Evolutionary conservation across 2,329 filamentous ascomycete genomes (phyloP).

Genomic region (Aureobasidium sp.): DNA sequence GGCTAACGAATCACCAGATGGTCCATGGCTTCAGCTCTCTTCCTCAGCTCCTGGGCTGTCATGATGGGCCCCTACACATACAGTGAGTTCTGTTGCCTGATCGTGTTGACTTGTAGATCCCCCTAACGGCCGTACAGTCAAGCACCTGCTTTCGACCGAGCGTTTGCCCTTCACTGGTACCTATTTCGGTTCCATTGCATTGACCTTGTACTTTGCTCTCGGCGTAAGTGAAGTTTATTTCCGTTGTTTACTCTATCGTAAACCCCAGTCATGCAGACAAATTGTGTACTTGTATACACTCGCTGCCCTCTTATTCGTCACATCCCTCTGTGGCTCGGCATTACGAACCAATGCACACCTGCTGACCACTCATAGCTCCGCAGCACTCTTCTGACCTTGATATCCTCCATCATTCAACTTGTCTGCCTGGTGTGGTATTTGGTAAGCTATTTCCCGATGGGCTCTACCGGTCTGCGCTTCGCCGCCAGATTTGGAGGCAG

Average conservation of each 20-base stretch:
- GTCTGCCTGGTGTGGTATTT: constrained; percentile 84
- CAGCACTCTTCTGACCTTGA: constrained; percentile 73
- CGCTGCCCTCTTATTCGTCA: background rate
- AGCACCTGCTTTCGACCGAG: constrained; percentile 74
- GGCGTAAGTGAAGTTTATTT: constrained; percentile 57
- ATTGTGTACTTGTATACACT: background rate
- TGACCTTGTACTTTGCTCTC: constrained; percentile 87
- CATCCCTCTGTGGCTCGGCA: background rate
- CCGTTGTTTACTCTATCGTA: constrained; percentile 9
- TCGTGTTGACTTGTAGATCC: background rate
- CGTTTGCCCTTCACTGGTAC: constrained; percentile 86
- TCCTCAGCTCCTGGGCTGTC: constrained; percentile 85
- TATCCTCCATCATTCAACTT: constrained; percentile 76
- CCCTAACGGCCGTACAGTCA: constrained; percentile 33
- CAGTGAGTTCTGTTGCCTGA: constrained; percentile 29
- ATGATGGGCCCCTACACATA: constrained; percentile 88
- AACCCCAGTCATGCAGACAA: constrained; percentile 6
- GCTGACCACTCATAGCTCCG: constrained; percentile 54
- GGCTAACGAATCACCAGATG: constrained; percentile 55
- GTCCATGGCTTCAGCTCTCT: constrained; percentile 85
- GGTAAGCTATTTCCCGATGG: constrained; percentile 97
- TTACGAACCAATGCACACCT: constrained; percentile 11
- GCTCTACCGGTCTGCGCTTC: constrained; percentile 75
- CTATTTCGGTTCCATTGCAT: constrained; percentile 84
- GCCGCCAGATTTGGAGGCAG: constrained; percentile 79